Evolutionary conservation across 352 stramenopile genomes (phyloP).

Genomic region (Phytophthora ohioensis): DNA sequence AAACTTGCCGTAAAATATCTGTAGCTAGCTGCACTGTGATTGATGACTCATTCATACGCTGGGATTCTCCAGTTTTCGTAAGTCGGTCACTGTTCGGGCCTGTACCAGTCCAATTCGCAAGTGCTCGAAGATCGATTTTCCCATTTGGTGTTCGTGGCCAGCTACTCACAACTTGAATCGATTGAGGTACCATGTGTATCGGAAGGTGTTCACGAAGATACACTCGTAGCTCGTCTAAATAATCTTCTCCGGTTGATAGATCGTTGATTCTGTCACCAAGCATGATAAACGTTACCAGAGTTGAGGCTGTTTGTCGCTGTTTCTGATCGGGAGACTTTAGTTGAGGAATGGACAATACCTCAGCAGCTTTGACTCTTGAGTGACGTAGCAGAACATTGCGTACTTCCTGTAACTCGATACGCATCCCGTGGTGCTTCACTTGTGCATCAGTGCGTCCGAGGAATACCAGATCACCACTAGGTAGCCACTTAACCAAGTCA

Average conservation of each 20-base stretch:
- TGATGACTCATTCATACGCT: background rate
- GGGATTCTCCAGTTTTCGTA: background rate
- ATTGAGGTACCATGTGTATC: conserved; percentile 74
- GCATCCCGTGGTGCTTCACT: conserved; percentile 85
- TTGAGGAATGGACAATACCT: conserved; percentile 50
- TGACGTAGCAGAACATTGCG: conserved; percentile 64
- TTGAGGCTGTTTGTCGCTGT: conserved; percentile 12
- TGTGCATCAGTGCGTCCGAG: conserved; percentile 76
- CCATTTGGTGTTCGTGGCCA: conserved; percentile 78
- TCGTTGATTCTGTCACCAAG: conserved; percentile 18
- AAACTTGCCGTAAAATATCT: conserved; percentile 59
- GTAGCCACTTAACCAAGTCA: conserved; percentile 72
- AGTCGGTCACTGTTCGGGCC: background rate
- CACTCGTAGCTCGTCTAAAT: conserved; percentile 28
- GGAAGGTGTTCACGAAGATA: conserved; percentile 51
- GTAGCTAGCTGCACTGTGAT: conserved; percentile 41
- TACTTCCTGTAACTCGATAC: conserved; percentile 85
- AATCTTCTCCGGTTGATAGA: conserved; percentile 10
- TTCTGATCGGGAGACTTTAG: conserved; percentile 15
- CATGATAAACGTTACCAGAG: conserved; percentile 67
- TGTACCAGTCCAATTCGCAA: conserved; percentile 27
- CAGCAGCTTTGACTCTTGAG: conserved; percentile 46
- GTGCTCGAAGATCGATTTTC: conserved; percentile 67
- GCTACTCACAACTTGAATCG: conserved; percentile 47
- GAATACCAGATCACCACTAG: conserved; percentile 64